Conservation (phyloP, 805 yeast genomes). For the Ogataea salicorniae region DNA sequence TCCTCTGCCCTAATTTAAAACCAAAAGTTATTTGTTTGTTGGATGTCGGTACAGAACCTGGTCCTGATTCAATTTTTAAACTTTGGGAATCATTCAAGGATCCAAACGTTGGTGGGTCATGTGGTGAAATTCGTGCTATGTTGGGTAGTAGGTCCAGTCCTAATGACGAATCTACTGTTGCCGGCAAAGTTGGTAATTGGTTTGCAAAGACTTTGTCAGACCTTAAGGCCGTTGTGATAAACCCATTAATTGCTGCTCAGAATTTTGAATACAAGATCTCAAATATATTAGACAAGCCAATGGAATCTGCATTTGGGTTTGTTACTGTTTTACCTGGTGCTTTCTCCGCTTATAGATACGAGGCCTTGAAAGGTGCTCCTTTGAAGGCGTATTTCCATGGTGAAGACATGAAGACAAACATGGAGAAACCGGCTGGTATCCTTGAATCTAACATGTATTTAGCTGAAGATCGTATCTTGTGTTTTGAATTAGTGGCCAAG, state of each 20-base stretch:
- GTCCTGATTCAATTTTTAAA: constrained; percentile 79
- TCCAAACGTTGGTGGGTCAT: constrained; percentile 89
- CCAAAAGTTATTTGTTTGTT: constrained; percentile 79
- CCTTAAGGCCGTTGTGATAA: constrained; percentile 49
- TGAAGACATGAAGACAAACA: constrained; percentile 59
- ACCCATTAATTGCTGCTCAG: constrained; percentile 89
- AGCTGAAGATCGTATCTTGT: constrained; percentile 92
- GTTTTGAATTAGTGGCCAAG: constrained; percentile 92
- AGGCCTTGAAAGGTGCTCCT: constrained; percentile 76
- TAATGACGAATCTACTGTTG: constrained; percentile 26
- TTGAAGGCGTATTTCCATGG: constrained; percentile 89
- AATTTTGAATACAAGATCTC: constrained; percentile 95
- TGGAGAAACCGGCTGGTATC: constrained; percentile 69
- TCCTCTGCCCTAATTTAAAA: constrained; percentile 73
- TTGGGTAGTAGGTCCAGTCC: constrained; percentile 27
- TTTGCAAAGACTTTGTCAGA: constrained; percentile 44
- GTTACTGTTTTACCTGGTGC: constrained; percentile 96
- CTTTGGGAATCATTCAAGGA: constrained; percentile 81
- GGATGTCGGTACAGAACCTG: constrained; percentile 94
- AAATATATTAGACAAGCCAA: constrained; percentile 89
- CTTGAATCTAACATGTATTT: constrained; percentile 94
- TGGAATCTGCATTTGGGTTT: constrained; percentile 90
- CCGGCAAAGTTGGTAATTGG: constrained; percentile 19
- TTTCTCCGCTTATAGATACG: constrained; percentile 84
- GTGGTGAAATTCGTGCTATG: constrained; percentile 92